Conservation (phyloP, 441 rosid genomes). For the Arabidopsis lyrata region DNA sequence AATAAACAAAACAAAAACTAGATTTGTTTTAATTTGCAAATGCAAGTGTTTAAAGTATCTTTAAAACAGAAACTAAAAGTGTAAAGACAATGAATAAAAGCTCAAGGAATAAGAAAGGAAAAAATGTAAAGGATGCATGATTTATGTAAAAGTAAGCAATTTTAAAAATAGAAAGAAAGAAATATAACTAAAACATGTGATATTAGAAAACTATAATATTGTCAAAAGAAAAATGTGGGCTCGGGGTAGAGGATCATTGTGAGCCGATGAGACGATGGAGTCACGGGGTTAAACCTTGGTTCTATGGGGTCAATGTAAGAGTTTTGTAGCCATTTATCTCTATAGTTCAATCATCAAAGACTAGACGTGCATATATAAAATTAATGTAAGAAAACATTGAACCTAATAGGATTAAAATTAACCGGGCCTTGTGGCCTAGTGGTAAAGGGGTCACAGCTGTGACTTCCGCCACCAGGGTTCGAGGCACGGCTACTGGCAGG, state of each 20-base stretch:
- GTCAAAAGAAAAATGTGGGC: neutral
- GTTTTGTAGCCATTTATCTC: neutral
- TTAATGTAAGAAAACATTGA: neutral
- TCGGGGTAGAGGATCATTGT: neutral
- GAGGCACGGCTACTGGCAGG: no score
- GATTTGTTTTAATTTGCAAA: neutral
- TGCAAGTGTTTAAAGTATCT: neutral
- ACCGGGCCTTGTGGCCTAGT: no score
- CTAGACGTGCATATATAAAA: neutral
- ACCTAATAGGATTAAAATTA: neutral
- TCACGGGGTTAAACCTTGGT: slow-evolving; percentile 3
- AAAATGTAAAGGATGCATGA: neutral
- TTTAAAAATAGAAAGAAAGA: neutral
- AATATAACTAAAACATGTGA: neutral
- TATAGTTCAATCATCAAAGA: neutral
- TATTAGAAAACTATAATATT: neutral
- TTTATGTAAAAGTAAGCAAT: slow-evolving; percentile 3
- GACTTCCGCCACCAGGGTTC: no score
- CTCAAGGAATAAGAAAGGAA: neutral
- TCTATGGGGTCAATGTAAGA: neutral
- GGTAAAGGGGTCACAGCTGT: no score
- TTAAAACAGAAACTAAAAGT: neutral
- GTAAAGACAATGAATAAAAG: neutral
- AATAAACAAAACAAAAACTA: no score
- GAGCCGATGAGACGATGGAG: neutral